Evolutionary conservation across 1,284 basidiomycete genomes (phyloP), one percentile per base, ranked within the genome.

Genomic region (Pyrrhoderma noxium): DNA sequence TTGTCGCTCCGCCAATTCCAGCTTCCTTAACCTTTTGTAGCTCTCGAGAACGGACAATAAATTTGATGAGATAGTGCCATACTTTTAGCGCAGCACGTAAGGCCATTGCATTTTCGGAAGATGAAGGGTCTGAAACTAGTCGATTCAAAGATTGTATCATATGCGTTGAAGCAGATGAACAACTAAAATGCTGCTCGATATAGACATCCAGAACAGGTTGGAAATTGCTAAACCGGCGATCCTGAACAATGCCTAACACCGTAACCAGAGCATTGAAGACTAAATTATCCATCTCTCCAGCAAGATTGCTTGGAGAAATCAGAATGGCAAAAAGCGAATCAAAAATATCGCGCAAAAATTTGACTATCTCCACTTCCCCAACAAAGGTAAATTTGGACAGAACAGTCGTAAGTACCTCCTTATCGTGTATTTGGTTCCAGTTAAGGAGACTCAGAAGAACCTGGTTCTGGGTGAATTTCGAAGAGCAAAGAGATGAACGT

Each of bases 181-280:
- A 90, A 54, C 71, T 80, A 72, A 96, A 98, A 64, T 96, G 91
- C 53, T 84, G 75, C 60, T 91, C 84, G 60, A 97, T 93, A 67
- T 98, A 99, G 16, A 93, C 82, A 60, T 96, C 91, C 47, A 99
- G 71, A 2, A 95, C 93, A 1, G 91, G 85, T 58, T 89, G 85
- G 72, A 98, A 98, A 64, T 96, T 92, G 66, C 84, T 89, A 75
- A 97, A 96, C n/a, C 93, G 80, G 22, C 94, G 82, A 67, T 98
- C 94, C 60, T 93, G 88, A 13, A 93, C 84, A 57, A 97, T 94
- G 1, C 87, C 82, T 3, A 94, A 80, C 1, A 98, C 85, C 2
- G 85, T 92, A 50, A 97, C 89, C 13, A 99, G 76, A 1, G 89
- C 88, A 59, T 90, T 87, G 74, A 97, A 96, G 5, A 95, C 87